Percentiles rank a stretch among this genome's conserved stretches.
phyloP scores from a whole-genome alignment of 2,329 filamentous ascomycete genomes.

The Hymenotorrendiella dingleyae region DNA sequence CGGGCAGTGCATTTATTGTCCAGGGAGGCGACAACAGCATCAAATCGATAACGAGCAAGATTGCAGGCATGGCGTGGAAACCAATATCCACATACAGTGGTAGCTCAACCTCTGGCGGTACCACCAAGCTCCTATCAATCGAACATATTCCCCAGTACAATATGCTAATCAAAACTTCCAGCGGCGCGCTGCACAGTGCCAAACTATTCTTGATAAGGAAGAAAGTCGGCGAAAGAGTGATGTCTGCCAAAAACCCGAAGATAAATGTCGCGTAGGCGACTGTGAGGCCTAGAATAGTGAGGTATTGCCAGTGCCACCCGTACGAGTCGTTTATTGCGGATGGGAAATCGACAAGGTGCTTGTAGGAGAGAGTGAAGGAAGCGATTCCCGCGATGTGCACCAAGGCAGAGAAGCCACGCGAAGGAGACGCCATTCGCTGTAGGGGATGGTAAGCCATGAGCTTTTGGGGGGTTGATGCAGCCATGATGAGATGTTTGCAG shows the following conservation, averaged over 20 bases:
- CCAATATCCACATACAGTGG: constrained; percentile 53
- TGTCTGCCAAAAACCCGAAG: constrained; percentile 57
- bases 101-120: constrained; percentile 50
- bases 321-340: constrained; percentile 51
- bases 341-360: constrained; percentile 44
- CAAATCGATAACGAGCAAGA: constrained; percentile 59
- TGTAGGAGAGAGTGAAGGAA: constrained; percentile 49
- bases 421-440: constrained; percentile 61
- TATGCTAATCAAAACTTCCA: constrained; percentile 65
- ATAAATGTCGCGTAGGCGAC: constrained; percentile 56
- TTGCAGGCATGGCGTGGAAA: constrained; percentile 60
- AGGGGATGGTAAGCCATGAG: constrained; percentile 50
- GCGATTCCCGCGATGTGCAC: constrained; percentile 51
- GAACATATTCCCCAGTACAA: constrained; percentile 67
- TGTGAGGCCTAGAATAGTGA: constrained; percentile 67
- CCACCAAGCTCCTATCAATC: constrained; percentile 45
- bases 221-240: constrained; percentile 50
- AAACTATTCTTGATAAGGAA: constrained; percentile 64
- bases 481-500: constrained; percentile 5
- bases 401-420: constrained; percentile 54
- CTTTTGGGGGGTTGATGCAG: constrained; percentile 13
- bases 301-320: constrained; percentile 47
- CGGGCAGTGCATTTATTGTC: constrained; percentile 55
- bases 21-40: constrained; percentile 68
- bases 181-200: constrained; percentile 58